These are phyloP conservation scores for Scenedesmus sp. DNA, from an alignment of 163 green algal species.

Conservation along the genomic window DNA sequence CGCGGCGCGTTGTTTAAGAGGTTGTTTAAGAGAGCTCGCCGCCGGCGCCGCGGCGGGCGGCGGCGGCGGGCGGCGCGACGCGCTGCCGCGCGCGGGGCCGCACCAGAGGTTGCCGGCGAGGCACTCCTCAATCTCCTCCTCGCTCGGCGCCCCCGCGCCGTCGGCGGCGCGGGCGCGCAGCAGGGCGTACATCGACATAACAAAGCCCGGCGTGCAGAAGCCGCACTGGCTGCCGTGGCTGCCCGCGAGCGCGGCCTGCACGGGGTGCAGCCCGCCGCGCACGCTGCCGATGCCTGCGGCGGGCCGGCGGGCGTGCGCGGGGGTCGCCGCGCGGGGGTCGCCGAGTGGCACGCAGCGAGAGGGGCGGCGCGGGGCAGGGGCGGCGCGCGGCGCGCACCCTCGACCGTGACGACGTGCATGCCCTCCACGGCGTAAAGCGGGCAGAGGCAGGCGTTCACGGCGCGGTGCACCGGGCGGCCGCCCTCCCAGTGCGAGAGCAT, in stretches of 20 bases:
- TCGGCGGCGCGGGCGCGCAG: constrained; percentile 66
- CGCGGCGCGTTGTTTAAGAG: too few species aligned
- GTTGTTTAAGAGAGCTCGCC: too few species aligned
- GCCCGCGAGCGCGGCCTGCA: constrained; percentile 88
- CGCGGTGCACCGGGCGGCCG: constrained; percentile 73
- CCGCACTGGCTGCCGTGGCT: constrained; percentile 97
- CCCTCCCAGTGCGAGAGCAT: constrained; percentile 87
- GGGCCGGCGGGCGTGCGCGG: too few species aligned
- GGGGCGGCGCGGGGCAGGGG: too few species aligned
- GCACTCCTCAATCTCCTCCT: constrained; percentile 94
- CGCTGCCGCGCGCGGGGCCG: too few species aligned
- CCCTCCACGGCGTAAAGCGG: constrained; percentile 95
- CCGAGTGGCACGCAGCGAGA: not conserved
- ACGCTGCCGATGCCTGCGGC: constrained; percentile 87
- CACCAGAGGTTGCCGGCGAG: constrained; percentile 97
- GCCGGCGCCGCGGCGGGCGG: too few species aligned
- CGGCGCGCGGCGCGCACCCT: constrained; percentile 65
- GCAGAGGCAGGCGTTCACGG: constrained; percentile 96
- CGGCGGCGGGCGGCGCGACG: too few species aligned
- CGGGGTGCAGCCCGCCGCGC: constrained; percentile 88
- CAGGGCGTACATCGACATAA: constrained; percentile 98
- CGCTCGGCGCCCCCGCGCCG: constrained; percentile 63
- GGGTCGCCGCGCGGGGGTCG: too few species aligned
- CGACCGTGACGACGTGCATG: constrained; percentile 94
- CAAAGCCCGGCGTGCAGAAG: constrained; percentile 99